These are phyloP conservation scores for Pedinophyceae sp. DNA, from an alignment of 139 green algal species.

Conservation along the genomic window DNA sequence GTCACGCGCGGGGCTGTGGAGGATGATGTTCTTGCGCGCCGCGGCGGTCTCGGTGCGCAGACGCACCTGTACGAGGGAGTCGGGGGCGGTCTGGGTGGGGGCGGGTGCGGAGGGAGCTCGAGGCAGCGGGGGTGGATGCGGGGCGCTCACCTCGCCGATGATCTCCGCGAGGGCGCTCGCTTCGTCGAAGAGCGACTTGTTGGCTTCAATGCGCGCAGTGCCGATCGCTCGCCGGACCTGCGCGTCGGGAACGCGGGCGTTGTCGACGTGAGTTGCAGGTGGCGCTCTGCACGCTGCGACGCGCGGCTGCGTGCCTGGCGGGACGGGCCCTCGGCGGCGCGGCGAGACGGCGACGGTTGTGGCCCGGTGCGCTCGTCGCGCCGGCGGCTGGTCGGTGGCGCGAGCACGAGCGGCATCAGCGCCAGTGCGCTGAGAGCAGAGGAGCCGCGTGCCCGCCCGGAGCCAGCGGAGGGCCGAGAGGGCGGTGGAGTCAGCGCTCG, in stretches of 20 bases:
- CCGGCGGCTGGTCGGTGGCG: no score
- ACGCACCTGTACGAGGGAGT: neutral
- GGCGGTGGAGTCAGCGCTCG: neutral
- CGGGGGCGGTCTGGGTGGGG: neutral
- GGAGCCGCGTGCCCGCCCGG: no score
- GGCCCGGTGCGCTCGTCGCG: neutral
- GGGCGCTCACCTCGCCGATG: conserved; percentile 1
- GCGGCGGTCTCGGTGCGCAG: neutral
- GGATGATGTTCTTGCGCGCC: neutral
- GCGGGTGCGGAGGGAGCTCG: neutral
- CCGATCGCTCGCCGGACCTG: neutral
- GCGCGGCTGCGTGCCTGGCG: neutral
- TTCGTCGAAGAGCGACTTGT: conserved; percentile 1
- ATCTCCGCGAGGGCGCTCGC: conserved; percentile 3
- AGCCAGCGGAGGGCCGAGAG: no score
- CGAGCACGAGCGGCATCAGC: neutral
- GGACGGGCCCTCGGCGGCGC: neutral
- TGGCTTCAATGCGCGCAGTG: neutral
- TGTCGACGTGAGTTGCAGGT: neutral
- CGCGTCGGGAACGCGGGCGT: neutral
- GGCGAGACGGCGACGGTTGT: neutral
- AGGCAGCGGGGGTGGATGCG: neutral
- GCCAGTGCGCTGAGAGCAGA: neutral
- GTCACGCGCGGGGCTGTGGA: neutral
- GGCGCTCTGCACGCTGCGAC: no score